A percentile compares a stretch with the other conserved stretches of the same genome.
phyloP scores from a whole-genome alignment of 306 rosid genomes.

The Ceratonia siliqua region DNA sequence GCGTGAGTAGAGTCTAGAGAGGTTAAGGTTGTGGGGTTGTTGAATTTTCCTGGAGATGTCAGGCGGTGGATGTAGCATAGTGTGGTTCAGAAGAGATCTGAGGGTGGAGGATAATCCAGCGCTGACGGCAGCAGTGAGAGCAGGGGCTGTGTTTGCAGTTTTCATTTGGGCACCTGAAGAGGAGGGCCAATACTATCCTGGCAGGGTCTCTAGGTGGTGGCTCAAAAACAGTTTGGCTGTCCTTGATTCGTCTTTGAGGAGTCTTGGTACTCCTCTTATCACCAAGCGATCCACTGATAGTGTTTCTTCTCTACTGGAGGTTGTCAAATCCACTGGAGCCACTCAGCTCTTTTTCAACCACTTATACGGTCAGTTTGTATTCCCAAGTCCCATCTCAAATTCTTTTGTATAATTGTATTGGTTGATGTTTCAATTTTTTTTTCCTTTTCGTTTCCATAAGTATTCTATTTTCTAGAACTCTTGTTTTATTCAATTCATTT shows the following conservation, averaged over 20 bases:
- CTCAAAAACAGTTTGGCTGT: constrained; percentile 84
- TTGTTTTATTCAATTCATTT: neutral
- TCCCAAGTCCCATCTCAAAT: neutral
- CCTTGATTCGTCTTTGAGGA: constrained; percentile 81
- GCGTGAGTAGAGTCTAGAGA: constrained; percentile 5
- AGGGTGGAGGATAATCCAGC: constrained; percentile 97
- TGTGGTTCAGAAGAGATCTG: constrained; percentile 99
- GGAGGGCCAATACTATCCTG: constrained; percentile 87
- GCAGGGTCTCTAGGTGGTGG: constrained; percentile 99
- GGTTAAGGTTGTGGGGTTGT: constrained; percentile 28
- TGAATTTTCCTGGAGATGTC: constrained; percentile 61
- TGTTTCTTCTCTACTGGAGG: constrained; percentile 81
- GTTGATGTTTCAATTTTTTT: neutral
- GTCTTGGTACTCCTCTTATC: constrained; percentile 76
- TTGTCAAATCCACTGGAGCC: constrained; percentile 85
- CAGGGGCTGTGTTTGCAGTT: constrained; percentile 84
- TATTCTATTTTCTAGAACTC: neutral
- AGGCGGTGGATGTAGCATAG: constrained; percentile 93
- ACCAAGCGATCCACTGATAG: constrained; percentile 78
- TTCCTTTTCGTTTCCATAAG: neutral
- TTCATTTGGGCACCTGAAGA: constrained; percentile 98
- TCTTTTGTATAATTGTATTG: neutral
- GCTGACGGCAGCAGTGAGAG: constrained; percentile 84
- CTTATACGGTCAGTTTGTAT: constrained; percentile 76
- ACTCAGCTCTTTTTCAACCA: constrained; percentile 92